Base-by-base conservation (phyloP, 495 filamentous ascomycete genomes). In the Penicillium coffeae region DNA sequence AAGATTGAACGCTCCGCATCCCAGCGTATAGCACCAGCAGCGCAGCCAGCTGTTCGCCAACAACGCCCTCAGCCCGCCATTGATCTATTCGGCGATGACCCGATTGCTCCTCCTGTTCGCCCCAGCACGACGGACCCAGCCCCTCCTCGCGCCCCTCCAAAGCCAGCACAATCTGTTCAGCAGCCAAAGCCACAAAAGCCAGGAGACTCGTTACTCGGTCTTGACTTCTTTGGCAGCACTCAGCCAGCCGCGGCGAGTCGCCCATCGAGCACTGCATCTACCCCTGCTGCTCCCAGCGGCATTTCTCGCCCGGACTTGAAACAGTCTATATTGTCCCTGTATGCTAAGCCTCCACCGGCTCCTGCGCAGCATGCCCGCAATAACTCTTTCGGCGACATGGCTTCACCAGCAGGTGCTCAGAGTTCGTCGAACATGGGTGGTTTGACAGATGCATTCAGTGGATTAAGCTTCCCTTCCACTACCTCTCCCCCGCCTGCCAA, bases 291-390 rank as follows among this genome's bases (percentile, higher is more conserved):
- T 15, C 59, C 78, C 5, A 70, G 70, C 14, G 74, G 74, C 21
- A 82, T 87, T 54, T 96, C 91, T 35, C 77, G 93, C 33, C 92
- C 94, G 1, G 93, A 98, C 65, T 73, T 98, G 33, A 97, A 97
- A 65, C 91, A 96, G 64, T 96, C 92, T 10, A 98, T 98, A 47
- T 71, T 98, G 9, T 97, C 94, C 2, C 75, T 98, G 7, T 98
- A 98, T 61, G 88, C 93, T 30, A 89, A 91, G 34, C 85, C 88
- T 34, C 87, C 86, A 14, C 76, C 75, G 8, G 59, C 70, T 18
- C 81, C 79, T 42, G 59, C 66, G 30, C 73, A 79, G 47, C 72
- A 78, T 48, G 77, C 79, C 50, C 83, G 84, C 20, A 79, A 78
- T 38, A 64, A 72, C 38, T 82, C 84, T 0, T 86, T 89, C 60